phyloP scores from a whole-genome alignment of 2,329 filamentous ascomycete genomes.

The Exutisphaerella laricina region DNA sequence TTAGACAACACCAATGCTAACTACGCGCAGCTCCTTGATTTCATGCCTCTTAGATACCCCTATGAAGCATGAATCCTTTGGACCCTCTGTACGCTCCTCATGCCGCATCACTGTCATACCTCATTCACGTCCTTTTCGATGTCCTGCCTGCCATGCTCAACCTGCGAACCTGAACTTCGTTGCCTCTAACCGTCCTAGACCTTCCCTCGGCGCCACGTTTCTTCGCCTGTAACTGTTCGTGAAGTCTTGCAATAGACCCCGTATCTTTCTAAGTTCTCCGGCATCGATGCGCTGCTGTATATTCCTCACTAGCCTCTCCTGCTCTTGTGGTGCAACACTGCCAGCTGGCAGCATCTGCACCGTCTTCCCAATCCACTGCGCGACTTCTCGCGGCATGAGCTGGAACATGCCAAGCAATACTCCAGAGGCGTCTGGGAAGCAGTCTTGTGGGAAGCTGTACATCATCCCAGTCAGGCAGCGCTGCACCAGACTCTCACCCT shows the following conservation, averaged over 20 bases:
- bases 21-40: too few species aligned
- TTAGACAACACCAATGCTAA: too few species aligned
- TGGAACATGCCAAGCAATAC: slow-evolving; percentile 88
- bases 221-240: slow-evolving; percentile 89
- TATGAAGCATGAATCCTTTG: too few species aligned
- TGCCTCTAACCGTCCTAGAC: slow-evolving; percentile 79
- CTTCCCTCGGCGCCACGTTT: slow-evolving; percentile 92
- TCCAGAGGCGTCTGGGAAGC: slow-evolving; percentile 88
- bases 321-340: slow-evolving; percentile 72
- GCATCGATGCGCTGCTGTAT: slow-evolving; percentile 68
- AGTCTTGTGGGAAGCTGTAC: slow-evolving; percentile 95
- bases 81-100: too few species aligned
- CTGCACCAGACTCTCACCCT: slow-evolving; percentile 73
- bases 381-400: slow-evolving; percentile 72
- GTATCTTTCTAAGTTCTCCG: slow-evolving; percentile 70
- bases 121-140: too few species aligned
- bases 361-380: slow-evolving; percentile 76
- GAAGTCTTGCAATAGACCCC: slow-evolving; percentile 87
- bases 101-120: too few species aligned
- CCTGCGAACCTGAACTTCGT: slow-evolving; percentile 71
- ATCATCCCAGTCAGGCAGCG: slow-evolving; percentile 96
- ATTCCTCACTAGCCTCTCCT: slow-evolving; percentile 70
- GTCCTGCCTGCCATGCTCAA: slow-evolving; percentile 14
- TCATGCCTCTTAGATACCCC: too few species aligned
- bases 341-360: slow-evolving; percentile 78